A percentile compares a stretch with the other conserved stretches of the same genome.
Evolutionary conservation across 306 rosid species (phyloP).

Genomic region (Prunus armeniaca): DNA sequence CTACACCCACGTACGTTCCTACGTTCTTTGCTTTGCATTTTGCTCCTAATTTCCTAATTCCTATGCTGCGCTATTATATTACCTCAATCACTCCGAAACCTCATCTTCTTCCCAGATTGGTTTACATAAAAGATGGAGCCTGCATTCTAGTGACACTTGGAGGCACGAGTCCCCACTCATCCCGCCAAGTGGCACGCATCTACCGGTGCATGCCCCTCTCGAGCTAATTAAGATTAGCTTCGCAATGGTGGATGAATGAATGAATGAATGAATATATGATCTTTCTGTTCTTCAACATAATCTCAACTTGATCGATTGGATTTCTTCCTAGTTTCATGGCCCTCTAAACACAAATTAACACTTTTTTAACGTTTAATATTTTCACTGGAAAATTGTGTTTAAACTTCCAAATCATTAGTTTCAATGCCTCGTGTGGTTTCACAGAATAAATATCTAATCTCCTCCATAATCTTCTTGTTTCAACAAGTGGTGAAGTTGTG

Average conservation of each 20-base stretch:
- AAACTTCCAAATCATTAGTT: background rate
- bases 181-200: background rate
- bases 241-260: background rate
- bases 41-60: background rate
- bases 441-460: background rate
- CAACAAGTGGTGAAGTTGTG: slow-evolving; percentile 1
- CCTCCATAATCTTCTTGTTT: background rate
- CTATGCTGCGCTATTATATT: background rate
- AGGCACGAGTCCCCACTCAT: background rate
- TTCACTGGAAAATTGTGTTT: background rate
- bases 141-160: background rate
- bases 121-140: background rate
- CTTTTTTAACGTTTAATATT: background rate
- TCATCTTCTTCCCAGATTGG: too few relatives aligned
- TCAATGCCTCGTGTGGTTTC: background rate
- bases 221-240: background rate
- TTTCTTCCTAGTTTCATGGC: too few relatives aligned
- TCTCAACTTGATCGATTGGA: background rate
- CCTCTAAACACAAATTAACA: background rate
- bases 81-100: background rate
- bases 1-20: background rate
- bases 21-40: background rate
- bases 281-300: background rate
- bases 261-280: background rate
- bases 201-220: background rate